These are phyloP conservation scores for Wallacemonas sp. DNA, from an alignment of 208 protist species.

Conservation along the genomic window DNA sequence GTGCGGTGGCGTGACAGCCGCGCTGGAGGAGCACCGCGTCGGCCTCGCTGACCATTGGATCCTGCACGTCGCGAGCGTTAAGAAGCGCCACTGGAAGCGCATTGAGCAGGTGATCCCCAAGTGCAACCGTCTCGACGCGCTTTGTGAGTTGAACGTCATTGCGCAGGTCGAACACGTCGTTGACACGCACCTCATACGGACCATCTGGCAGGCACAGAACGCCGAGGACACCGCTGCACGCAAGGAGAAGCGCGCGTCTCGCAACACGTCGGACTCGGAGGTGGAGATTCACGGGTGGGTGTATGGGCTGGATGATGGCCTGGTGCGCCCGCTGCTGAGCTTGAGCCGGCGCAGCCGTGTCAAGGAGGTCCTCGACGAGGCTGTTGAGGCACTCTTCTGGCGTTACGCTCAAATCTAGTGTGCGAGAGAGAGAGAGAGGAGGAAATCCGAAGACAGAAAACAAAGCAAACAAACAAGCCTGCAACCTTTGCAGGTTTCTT, in stretches of 20 bases:
- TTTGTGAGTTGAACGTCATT: conserved; percentile 81
- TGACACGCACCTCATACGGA: conserved; percentile 64
- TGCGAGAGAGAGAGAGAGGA: conserved; percentile 1
- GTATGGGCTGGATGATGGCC: conserved; percentile 65
- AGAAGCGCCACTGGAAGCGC: conserved; percentile 69
- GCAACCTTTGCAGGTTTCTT: background rate
- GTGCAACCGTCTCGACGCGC: conserved; percentile 46
- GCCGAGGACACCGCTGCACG: conserved; percentile 41
- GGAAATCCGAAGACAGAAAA: background rate
- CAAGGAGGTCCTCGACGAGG: conserved; percentile 42
- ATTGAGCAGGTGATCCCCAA: conserved; percentile 47
- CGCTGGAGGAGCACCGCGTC: conserved; percentile 50
- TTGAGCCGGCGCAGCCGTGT: conserved; percentile 55
- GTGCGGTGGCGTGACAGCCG: conserved; percentile 92
- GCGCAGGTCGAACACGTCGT: conserved; percentile 63
- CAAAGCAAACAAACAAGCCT: background rate
- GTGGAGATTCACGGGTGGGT: conserved; percentile 82
- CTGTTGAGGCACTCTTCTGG: conserved; percentile 63
- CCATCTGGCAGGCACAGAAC: conserved; percentile 52
- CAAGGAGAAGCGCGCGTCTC: conserved; percentile 25
- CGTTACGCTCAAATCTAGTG: conserved; percentile 51
- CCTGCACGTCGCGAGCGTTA: conserved; percentile 62
- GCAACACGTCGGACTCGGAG: conserved; percentile 32
- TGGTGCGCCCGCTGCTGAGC: conserved; percentile 60
- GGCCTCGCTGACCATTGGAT: conserved; percentile 85